Evolutionary conservation across 495 filamentous ascomycete genomes (phyloP).

Genomic region (Podospora australis): DNA sequence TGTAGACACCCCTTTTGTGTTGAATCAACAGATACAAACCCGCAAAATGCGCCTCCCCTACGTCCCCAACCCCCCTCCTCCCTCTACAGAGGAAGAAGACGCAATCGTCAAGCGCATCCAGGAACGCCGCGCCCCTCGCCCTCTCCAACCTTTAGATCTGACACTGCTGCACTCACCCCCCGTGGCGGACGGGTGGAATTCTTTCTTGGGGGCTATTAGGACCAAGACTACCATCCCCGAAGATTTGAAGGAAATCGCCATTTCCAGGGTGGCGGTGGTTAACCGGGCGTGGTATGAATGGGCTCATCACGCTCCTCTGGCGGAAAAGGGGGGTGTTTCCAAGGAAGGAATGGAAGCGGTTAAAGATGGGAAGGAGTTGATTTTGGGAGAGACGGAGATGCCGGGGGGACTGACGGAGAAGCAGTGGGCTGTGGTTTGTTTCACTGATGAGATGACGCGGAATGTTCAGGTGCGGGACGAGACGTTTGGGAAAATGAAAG

Average conservation of each 20-base stretch:
- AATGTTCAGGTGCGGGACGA: constrained; percentile 55
- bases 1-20: neutral
- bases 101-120: constrained; percentile 56
- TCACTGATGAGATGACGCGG: constrained; percentile 71
- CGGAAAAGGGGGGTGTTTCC: constrained; percentile 39
- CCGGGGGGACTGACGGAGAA: constrained; percentile 39
- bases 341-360: constrained; percentile 42
- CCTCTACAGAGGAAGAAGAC: constrained; percentile 41
- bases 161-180: constrained; percentile 66
- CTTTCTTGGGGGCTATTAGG: constrained; percentile 68
- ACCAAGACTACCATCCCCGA: constrained; percentile 54
- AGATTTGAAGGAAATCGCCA: constrained; percentile 62
- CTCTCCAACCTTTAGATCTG: constrained; percentile 64
- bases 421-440: constrained; percentile 61
- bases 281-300: constrained; percentile 76
- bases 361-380: constrained; percentile 12
- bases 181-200: constrained; percentile 74
- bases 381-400: constrained; percentile 1
- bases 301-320: constrained; percentile 65
- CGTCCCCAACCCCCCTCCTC: constrained; percentile 49
- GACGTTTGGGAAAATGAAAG: constrained; percentile 55
- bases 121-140: constrained; percentile 56
- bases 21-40: constrained; percentile 9
- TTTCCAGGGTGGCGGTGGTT: constrained; percentile 66
- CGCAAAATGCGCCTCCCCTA: constrained; percentile 68